Evolutionary conservation across 2,329 filamentous ascomycete genomes (phyloP).

Genomic region (Akanthomyces dipterigenus): DNA sequence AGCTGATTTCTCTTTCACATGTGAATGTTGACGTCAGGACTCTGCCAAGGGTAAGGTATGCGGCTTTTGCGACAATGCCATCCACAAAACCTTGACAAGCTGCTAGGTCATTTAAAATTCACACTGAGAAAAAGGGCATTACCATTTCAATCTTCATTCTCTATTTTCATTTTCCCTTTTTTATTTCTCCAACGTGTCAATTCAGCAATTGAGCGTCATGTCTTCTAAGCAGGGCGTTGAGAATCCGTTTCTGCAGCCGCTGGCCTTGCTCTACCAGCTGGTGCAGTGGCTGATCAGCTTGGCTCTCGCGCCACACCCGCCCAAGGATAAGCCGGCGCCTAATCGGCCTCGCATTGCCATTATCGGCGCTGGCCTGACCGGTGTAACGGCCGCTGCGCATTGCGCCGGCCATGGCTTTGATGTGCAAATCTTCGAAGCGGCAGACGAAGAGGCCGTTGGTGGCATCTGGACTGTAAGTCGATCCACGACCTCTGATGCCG

Average conservation of each 20-base stretch:
- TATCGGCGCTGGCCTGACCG: slow-evolving; percentile 65
- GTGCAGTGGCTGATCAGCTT: slow-evolving; percentile 57
- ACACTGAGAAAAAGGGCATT: background rate
- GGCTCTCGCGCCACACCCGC: slow-evolving; percentile 64
- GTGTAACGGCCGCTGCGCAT: slow-evolving; percentile 73
- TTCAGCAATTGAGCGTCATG: slow-evolving; percentile 25
- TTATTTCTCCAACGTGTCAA: too few relatives aligned
- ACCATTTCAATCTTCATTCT: background rate
- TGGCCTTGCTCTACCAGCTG: slow-evolving; percentile 58
- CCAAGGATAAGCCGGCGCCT: slow-evolving; percentile 50
- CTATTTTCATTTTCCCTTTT: background rate
- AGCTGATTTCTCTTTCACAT: slow-evolving; percentile 5
- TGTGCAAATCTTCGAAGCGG: slow-evolving; percentile 70
- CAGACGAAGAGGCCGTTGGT: slow-evolving; percentile 57
- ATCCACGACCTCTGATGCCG: background rate
- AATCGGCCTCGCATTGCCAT: slow-evolving; percentile 59
- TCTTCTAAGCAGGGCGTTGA: slow-evolving; percentile 24
- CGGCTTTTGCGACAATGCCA: background rate
- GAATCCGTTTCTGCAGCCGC: slow-evolving; percentile 42
- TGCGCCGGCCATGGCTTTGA: slow-evolving; percentile 83
- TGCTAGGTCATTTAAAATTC: background rate
- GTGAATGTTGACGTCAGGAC: slow-evolving; percentile 23
- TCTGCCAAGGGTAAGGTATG: background rate
- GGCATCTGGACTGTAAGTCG: slow-evolving; percentile 70
- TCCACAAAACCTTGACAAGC: background rate